Conservation (phyloP, 306 rosid species). For the Pyrus communis region DNA sequence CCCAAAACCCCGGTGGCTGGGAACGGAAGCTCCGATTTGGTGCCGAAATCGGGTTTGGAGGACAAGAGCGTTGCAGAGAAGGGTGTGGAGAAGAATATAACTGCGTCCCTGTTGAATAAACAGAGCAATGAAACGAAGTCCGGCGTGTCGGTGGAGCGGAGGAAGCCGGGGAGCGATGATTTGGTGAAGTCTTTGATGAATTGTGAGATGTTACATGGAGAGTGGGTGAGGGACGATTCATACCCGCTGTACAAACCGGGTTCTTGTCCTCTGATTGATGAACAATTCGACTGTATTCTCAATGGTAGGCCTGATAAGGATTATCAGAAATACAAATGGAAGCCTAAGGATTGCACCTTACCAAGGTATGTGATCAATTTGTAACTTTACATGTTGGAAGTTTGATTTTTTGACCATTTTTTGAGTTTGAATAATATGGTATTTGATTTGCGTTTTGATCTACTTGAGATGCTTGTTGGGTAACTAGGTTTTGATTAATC, state of each 20-base stretch:
- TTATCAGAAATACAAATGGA: conserved; percentile 72
- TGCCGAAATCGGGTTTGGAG: conserved; percentile 7
- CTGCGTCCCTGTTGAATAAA: conserved; percentile 38
- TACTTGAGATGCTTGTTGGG: not conserved
- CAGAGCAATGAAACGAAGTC: conserved; percentile 19
- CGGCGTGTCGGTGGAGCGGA: conserved; percentile 9
- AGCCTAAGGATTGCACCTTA: conserved; percentile 68
- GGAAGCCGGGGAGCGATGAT: conserved; percentile 23
- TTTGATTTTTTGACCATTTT: not conserved
- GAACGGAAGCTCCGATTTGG: conserved; percentile 2
- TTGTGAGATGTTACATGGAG: conserved; percentile 76
- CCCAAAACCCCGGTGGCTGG: conserved; percentile 5
- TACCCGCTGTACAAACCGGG: conserved; percentile 70
- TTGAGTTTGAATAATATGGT: not conserved
- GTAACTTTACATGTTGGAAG: not conserved
- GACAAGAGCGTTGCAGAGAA: not conserved
- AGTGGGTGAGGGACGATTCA: conserved; percentile 73
- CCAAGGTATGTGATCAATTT: conserved; percentile 51
- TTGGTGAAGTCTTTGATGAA: conserved; percentile 48
- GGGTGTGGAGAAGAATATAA: conserved; percentile 22
- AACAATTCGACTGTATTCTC: conserved; percentile 69
- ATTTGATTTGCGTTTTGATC: not conserved
- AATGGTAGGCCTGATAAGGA: conserved; percentile 82
- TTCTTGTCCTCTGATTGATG: conserved; percentile 72
- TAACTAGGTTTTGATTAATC: not conserved